Conservation (phyloP, 1,139 yeast species). For the Suhomyces yuchorum region DNA sequence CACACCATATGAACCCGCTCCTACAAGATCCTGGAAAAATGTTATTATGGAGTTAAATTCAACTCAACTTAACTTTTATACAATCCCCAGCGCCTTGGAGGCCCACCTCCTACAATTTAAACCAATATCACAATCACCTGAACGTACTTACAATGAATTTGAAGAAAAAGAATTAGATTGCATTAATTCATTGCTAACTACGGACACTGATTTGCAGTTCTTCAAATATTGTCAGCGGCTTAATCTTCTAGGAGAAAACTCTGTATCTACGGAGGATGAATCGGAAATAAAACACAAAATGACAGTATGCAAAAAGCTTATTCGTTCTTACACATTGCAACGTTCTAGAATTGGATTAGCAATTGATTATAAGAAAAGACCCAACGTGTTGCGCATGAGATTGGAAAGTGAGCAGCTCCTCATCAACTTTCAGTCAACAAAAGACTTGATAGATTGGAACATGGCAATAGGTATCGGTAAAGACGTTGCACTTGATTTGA, state of each 20-base stretch:
- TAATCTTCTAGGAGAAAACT: constrained; percentile 15
- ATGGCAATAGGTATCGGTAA: constrained; percentile 59
- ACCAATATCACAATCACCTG: constrained; percentile 15
- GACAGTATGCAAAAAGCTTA: constrained; percentile 12
- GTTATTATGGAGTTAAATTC: constrained; percentile 68
- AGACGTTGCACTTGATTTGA: constrained; percentile 64
- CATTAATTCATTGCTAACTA: constrained; percentile 33
- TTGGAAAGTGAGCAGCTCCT: constrained; percentile 71
- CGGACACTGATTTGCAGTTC: constrained; percentile 42
- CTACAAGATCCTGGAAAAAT: constrained; percentile 63
- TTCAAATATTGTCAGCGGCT: constrained; percentile 34
- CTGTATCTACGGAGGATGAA: constrained; percentile 9
- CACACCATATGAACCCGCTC: constrained; percentile 65
- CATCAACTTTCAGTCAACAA: constrained; percentile 54
- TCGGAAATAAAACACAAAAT: constrained; percentile 9
- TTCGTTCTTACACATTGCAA: constrained; percentile 64
- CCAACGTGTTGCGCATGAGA: constrained; percentile 60
- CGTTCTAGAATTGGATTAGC: constrained; percentile 72
- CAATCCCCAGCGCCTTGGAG: constrained; percentile 40
- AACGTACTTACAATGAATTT: constrained; percentile 20
- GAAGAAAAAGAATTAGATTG: constrained; percentile 17
- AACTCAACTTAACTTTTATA: constrained; percentile 70
- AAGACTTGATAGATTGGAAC: constrained; percentile 68
- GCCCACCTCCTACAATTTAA: constrained; percentile 27
- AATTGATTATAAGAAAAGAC: constrained; percentile 62